Evolutionary conservation across 805 yeast species (phyloP).

Genomic region (Starmerella floris): DNA sequence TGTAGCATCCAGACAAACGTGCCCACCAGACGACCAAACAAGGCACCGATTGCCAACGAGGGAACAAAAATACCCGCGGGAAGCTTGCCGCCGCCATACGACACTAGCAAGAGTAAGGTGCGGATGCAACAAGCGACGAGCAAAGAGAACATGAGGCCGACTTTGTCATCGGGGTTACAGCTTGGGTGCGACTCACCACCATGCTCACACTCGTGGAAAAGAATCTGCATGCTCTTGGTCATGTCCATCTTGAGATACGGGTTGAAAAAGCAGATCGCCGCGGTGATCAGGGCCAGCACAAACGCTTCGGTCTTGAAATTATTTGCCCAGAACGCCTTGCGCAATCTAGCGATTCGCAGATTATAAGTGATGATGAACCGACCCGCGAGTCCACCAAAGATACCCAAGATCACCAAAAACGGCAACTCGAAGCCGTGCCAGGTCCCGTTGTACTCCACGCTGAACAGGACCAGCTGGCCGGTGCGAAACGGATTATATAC

Average conservation of each 20-base stretch:
- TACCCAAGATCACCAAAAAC: slow-evolving; percentile 60
- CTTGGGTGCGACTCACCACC: slow-evolving; percentile 30
- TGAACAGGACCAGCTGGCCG: slow-evolving; percentile 86
- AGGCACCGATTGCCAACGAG: slow-evolving; percentile 92
- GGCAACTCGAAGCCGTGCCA: slow-evolving; percentile 82
- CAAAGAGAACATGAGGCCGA: slow-evolving; percentile 38
- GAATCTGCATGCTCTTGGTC: slow-evolving; percentile 87
- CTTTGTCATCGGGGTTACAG: slow-evolving; percentile 22
- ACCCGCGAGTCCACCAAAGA: slow-evolving; percentile 88
- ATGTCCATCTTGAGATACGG: slow-evolving; percentile 71
- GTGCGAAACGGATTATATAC: slow-evolving; percentile 82
- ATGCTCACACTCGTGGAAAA: slow-evolving; percentile 69
- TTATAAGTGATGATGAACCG: slow-evolving; percentile 62
- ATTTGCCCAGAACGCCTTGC: slow-evolving; percentile 51
- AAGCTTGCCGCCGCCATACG: slow-evolving; percentile 75
- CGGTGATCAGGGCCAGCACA: slow-evolving; percentile 51
- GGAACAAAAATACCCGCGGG: slow-evolving; percentile 97
- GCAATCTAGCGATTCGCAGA: slow-evolving; percentile 58
- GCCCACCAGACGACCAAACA: slow-evolving; percentile 82
- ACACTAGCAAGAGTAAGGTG: slow-evolving; percentile 56
- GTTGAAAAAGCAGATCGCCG: slow-evolving; percentile 69
- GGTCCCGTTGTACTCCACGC: slow-evolving; percentile 70
- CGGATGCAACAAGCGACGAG: slow-evolving; percentile 60
- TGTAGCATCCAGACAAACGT: slow-evolving; percentile 45
- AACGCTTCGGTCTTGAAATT: slow-evolving; percentile 61